Evolutionary conservation across 1,139 yeast genomes (phyloP), one percentile per base, ranked within the genome.

Genomic region (Magnusiomyces clavatus): DNA sequence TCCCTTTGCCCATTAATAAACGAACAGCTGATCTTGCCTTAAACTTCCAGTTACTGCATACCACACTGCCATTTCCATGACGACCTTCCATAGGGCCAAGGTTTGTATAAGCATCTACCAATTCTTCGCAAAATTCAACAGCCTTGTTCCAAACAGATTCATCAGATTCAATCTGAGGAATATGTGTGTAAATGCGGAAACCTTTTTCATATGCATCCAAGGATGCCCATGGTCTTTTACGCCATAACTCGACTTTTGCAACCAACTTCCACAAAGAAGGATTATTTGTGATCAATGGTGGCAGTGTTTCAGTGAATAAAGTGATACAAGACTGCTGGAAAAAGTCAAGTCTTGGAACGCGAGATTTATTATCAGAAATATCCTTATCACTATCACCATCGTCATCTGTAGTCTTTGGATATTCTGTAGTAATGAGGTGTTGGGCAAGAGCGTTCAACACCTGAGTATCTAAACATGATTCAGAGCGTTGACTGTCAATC

Each of bases 41-140:
- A 69, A 84, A 87, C 62, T 80, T 84, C 97, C 97, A 90, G 64
- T 89, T 96, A 61, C 82, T 80, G 66, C 96, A 89, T 5, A 92
- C 96, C 14, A 85, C 63, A 61, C 86, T 89, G 1, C 83, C 96
- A 2, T 88, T 89, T 31, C 85, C 86, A 60, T 83, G 80, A 60
- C 86, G 85, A 2, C 97, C 97, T 17, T 89, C 90, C 60, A 80
- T 69, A 53, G 86, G 95, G 12, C 97, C 97, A 42, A 86, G 75
- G 5, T 87, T 83, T 61, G 83, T 90, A 65, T 90, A 92, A 0
- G 96, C 95, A 47, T 94, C 88, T 2, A 86, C 82, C 55, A 92
- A 73, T 56, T 90, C 96, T 37, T 73, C 69, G 63, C 96, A 86
- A 1, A 86, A 78, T 39, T 83, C 94, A 3, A 88, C 90, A 0